Conservation (phyloP, 2,329 filamentous ascomycete genomes). For the Helotiales sp. region DNA sequence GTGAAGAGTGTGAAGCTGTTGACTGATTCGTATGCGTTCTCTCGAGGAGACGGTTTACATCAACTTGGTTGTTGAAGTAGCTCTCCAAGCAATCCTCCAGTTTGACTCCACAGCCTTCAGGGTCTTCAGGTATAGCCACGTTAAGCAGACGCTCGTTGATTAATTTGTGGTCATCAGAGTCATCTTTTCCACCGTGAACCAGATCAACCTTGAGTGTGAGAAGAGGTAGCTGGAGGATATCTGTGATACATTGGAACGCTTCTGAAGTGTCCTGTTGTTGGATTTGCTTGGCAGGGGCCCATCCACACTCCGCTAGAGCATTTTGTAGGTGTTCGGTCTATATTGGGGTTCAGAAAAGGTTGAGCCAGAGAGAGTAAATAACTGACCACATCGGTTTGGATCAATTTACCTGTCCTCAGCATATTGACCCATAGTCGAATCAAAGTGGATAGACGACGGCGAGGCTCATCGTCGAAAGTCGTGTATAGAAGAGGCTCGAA, state of each 20-base stretch:
- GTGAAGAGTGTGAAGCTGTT: neutral
- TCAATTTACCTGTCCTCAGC: conserved; percentile 79
- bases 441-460: conserved; percentile 73
- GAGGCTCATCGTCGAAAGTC: conserved; percentile 69
- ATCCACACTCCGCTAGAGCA: conserved; percentile 80
- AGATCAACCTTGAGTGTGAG: conserved; percentile 92
- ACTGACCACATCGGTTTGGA: conserved; percentile 71
- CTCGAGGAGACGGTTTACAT: conserved; percentile 76
- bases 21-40: conserved; percentile 55
- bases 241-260: conserved; percentile 92
- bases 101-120: conserved; percentile 68
- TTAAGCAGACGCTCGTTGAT: conserved; percentile 90
- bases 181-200: conserved; percentile 85
- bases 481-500: conserved; percentile 92
- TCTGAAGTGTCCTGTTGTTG: conserved; percentile 95
- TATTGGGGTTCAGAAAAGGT: conserved; percentile 14
- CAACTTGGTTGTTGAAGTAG: conserved; percentile 86
- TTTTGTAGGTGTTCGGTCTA: conserved; percentile 83
- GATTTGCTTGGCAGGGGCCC: conserved; percentile 75
- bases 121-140: conserved; percentile 78
- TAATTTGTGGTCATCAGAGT: conserved; percentile 89
- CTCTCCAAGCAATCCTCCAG: conserved; percentile 90
- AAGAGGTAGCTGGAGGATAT: conserved; percentile 81
- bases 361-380: neutral
- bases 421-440: conserved; percentile 92